Evolutionary conservation across 2,329 filamentous ascomycete species (phyloP), one percentile per base, ranked within the genome.

Genomic region (Phoma sp.): DNA sequence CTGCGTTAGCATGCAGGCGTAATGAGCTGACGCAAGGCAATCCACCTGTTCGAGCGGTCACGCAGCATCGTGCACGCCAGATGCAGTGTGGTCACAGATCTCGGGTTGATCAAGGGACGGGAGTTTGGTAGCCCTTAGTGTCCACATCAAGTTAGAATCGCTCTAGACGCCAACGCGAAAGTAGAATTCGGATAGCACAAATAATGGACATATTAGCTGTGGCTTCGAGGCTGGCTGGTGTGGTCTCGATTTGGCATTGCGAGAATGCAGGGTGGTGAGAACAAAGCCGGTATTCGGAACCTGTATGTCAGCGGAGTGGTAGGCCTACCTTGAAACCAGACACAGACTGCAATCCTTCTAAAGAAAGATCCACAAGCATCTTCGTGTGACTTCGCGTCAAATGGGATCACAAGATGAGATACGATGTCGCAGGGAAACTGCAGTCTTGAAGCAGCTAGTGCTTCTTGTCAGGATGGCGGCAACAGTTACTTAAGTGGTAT

Each of bases 111-210:
- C n/a, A 41, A 24, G 19, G 27, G 27, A 22, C 35, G 29, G 17
- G 41, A 46, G 29, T 50, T 55, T 46, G 46, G 41, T 43, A 35
- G 37, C 37, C 45, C 41, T 50, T 55, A 50, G 46, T 22, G 41
- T 50, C 41, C 46, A 32, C 46, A 15, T 45, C 12, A 24, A 38
- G 22, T 41, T 50, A 46, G 12, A 27, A 21, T 19, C 36, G 43
- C 22, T 25, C 37, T 36, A 51, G 43, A 51, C 52, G 37, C 46
- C 32, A 46, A 47, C n/a, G 4, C 12, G 13, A 31, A 21, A 46
- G 19, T 29, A 41, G 17, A 35, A 31, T 51, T 43, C 32, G 21
- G 33, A 24, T 15, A 43, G 38, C 17, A 41, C 46, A 51, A 44
- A 49, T 31, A 2, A 31, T 44, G 2, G 7, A 36, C 12, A 46